Evolutionary conservation across 805 yeast genomes (phyloP), one percentile per base, ranked within the genome.

Genomic region (Ogataea paradorogensis): DNA sequence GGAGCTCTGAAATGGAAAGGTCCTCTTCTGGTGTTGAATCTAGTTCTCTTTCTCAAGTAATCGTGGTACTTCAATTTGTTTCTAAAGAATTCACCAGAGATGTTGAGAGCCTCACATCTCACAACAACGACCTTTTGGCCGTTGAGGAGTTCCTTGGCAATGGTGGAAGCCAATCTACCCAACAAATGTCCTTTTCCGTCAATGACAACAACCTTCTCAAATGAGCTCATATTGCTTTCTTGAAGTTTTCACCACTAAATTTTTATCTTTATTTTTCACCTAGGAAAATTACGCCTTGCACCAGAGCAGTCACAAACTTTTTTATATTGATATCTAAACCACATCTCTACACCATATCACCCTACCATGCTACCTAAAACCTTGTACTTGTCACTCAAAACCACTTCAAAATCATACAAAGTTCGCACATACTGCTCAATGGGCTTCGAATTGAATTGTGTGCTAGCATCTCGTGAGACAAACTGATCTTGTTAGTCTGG

Each of bases 1-100:
- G 99, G 99, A 54, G 99, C 99, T 78, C 98, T 93, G 96, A 93
- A 93, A 74, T 93, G 99, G 97, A 91, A 93, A 68, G 98, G 98
- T 80, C 99, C 99, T 73, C 89, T 84, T 67, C 80, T 84, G 80
- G 89, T 89, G 95, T 93, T 93, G 90, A 73, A 93, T 78, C 95
- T 85, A 70, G 99, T 90, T 65, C 95, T 86, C 84, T 93, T 93
- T 84, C 99, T 90, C 76, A 93, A 84, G 89, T 90, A 93, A 72
- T 95, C 99, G 76, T 90, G 97, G 93, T 89, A 93, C 86, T 93
- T 93, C 76, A 91, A 84, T 80, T 93, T 93, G 84, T 91, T 88
- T 82, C 99, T 90, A 96, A 93, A 93, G 74, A 93, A 90, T 79
- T 93, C 98, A 73, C 99, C 99, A 66, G 97, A 88, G 72, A 93